Evolutionary conservation across 148 eudicot genomes (phyloP).

Genomic region (Spergularia marina): DNA sequence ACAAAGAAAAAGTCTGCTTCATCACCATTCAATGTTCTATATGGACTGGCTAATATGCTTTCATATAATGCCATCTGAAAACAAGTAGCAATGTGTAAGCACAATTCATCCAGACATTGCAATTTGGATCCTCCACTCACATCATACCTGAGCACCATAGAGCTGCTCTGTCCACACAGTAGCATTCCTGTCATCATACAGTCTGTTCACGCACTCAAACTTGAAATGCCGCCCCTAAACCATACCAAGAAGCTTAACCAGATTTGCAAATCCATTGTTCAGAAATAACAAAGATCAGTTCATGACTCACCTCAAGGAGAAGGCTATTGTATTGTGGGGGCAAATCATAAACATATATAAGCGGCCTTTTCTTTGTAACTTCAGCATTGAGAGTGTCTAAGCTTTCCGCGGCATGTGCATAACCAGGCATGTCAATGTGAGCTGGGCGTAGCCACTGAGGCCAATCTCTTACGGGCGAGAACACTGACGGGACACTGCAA

Average conservation of each 20-base stretch:
- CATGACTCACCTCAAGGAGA: constrained; percentile 82
- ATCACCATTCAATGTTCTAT: constrained; percentile 81
- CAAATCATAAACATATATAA: constrained; percentile 88
- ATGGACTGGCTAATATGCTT: constrained; percentile 79
- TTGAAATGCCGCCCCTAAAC: constrained; percentile 92
- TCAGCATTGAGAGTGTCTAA: constrained; percentile 50
- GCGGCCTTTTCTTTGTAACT: constrained; percentile 84
- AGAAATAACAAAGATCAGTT: constrained; percentile 10
- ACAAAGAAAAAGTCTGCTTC: constrained; percentile 96
- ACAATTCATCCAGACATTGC: not conserved
- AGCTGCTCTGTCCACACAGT: constrained; percentile 89
- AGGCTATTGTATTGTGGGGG: constrained; percentile 81
- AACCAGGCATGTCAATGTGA: constrained; percentile 55
- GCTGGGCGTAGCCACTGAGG: constrained; percentile 90
- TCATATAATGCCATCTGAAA: constrained; percentile 90
- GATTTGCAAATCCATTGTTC: not conserved
- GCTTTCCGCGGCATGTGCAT: constrained; percentile 33
- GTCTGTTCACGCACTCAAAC: constrained; percentile 80
- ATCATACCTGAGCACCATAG: constrained; percentile 94
- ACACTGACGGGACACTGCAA: constrained; percentile 87
- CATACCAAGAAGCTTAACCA: constrained; percentile 23
- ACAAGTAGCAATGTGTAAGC: constrained; percentile 22
- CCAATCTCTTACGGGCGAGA: constrained; percentile 66
- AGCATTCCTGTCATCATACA: constrained; percentile 67
- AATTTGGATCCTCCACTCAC: not conserved